Base-by-base conservation (phyloP, 179 eudicot genomes). In the Spergularia azorica region DNA sequence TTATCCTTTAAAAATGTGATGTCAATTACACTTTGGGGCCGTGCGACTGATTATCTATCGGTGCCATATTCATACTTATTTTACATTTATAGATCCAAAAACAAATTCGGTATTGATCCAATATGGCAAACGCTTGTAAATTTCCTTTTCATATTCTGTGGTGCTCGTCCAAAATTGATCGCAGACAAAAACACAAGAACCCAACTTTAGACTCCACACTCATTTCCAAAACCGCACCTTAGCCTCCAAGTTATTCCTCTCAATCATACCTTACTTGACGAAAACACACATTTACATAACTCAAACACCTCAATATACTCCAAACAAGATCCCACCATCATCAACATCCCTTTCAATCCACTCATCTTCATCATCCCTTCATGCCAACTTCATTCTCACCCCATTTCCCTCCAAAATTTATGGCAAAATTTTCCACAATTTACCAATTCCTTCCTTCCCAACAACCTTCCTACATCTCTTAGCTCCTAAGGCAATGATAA, bases 401-500 rank as follows among this genome's bases (percentile, higher is more conserved):
- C 32, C n/a, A 15, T 18, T 16, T 71, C 74, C 74, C 63, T 71
- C 61, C 74, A 55, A 71, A 71, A 55, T n/a, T 43, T 26, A 13
- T 32, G 51, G 55, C 14, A 55, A 54, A n/a, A 26, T 26, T 26
- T 26, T 26, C 15, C 68, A 36, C 72, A 46, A 10, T 4, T 21
- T 13, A 7, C 46, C 18, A 18, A 18, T 61, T 58, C 63, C 2
- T 17, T 20, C 70, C 17, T 26, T 75, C 62, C 74, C 70, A 67
- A 74, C 76, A 1, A 61, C 51, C 79, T 67, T 70, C 73, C 73
- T 52, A 52, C 68, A 68, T 38, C 18, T 51, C 78, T 79, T 66
- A 58, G 14, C 56, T 52, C 70, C 21, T 60, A 69, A 58, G 74
- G 3, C 72, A 77, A 77, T 48, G 41, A 21, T 62, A 62, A 62